phyloP scores from a whole-genome alignment of 1,284 basidiomycete genomes.

The Tetrapyrgos nigripes region DNA sequence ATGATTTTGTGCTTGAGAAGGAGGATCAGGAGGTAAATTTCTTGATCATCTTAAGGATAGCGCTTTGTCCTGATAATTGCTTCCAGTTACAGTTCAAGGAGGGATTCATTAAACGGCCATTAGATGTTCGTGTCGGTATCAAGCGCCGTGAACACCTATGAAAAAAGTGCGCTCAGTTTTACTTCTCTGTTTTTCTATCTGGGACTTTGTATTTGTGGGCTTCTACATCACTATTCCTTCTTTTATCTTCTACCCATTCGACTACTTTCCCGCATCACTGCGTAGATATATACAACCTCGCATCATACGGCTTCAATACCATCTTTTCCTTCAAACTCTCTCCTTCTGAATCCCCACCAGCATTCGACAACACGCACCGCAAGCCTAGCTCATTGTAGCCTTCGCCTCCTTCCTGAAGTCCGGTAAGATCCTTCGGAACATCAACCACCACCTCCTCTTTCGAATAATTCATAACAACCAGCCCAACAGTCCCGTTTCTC shows the following conservation, averaged over 20 bases:
- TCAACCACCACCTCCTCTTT: constrained; percentile 19
- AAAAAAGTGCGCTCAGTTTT: too few relatives aligned
- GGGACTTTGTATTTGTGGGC: not conserved
- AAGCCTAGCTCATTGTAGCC: not conserved
- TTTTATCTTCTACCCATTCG: not conserved
- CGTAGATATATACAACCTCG: constrained; percentile 7
- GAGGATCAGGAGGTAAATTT: not conserved
- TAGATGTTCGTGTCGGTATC: not conserved
- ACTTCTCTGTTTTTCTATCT: too few relatives aligned
- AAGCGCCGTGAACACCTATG: not conserved
- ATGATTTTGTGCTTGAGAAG: not conserved
- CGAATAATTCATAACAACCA: constrained; percentile 63
- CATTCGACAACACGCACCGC: not conserved
- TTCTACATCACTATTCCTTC: not conserved
- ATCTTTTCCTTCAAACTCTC: not conserved
- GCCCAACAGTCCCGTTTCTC: constrained; percentile 34
- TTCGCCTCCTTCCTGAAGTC: not conserved
- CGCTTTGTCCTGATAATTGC: not conserved
- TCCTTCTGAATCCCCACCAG: not conserved
- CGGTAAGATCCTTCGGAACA: not conserved
- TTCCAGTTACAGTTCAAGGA: not conserved
- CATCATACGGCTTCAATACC: constrained; percentile 12
- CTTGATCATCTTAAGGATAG: not conserved
- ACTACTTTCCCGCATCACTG: too few relatives aligned
- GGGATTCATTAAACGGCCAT: not conserved